These are phyloP conservation scores for Shiraia sp. DNA, from an alignment of 2,329 filamentous ascomycete genomes.

Conservation along the genomic window DNA sequence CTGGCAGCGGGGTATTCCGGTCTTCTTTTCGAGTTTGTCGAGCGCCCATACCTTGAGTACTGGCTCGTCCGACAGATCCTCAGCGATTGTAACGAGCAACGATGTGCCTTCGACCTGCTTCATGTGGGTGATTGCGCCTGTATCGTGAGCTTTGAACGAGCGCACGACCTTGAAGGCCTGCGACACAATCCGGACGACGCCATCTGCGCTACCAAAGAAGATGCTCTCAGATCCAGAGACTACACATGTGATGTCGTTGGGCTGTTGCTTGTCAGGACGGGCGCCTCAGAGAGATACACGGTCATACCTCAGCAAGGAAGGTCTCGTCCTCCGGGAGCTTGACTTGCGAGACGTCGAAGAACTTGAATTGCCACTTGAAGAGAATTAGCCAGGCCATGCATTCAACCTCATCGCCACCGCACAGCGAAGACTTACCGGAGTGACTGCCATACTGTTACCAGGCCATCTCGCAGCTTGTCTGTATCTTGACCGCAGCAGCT, in stretches of 20 bases:
- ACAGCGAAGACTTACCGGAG: constrained; percentile 38
- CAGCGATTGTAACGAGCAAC: constrained; percentile 80
- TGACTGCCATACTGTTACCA: constrained; percentile 47
- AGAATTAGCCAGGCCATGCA: constrained; percentile 26
- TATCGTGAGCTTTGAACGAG: constrained; percentile 84
- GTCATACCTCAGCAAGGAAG: constrained; percentile 75
- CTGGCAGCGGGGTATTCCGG: constrained; percentile 82
- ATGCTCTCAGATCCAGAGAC: constrained; percentile 87
- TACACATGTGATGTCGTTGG: constrained; percentile 75
- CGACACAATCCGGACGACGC: constrained; percentile 84
- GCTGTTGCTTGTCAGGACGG: constrained; percentile 43
- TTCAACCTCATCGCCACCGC: no score
- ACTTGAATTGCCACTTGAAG: constrained; percentile 97
- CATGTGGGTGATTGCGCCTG: constrained; percentile 83
- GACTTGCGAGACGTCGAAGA: constrained; percentile 93
- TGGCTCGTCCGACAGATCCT: constrained; percentile 86
- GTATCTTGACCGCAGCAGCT: constrained; percentile 22
- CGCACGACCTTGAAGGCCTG: constrained; percentile 84
- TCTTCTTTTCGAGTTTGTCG: constrained; percentile 93
- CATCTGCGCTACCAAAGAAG: constrained; percentile 85
- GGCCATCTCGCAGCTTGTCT: constrained; percentile 13
- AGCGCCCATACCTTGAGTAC: constrained; percentile 96
- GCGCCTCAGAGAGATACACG: constrained; percentile 6
- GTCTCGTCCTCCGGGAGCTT: constrained; percentile 78
- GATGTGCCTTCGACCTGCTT: constrained; percentile 87